phyloP scores from a whole-genome alignment of 352 stramenopile species.

The Globisporangium nagaii region DNA sequence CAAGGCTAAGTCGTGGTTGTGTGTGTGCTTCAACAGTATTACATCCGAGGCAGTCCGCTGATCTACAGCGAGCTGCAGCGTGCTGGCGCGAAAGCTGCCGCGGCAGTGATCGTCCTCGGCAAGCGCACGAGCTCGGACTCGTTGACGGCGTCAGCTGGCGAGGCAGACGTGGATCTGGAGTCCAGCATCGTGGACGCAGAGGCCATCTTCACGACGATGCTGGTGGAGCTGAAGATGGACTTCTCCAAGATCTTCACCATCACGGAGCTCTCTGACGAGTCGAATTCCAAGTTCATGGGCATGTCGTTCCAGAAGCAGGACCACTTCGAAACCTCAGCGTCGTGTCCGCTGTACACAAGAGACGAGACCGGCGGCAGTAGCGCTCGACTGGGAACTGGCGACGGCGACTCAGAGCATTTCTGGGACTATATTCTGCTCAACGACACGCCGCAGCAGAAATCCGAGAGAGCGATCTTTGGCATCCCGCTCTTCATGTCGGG shows the following conservation, averaged over 20 bases:
- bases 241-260: constrained; percentile 82
- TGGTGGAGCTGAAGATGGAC: constrained; percentile 86
- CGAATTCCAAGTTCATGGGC: constrained; percentile 85
- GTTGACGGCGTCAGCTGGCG: constrained; percentile 19
- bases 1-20: not conserved
- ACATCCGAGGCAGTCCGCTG: constrained; percentile 69
- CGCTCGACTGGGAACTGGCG: not conserved
- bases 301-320: constrained; percentile 67
- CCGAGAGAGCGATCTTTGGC: constrained; percentile 72
- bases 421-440: constrained; percentile 71
- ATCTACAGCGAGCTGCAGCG: constrained; percentile 77
- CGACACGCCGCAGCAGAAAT: constrained; percentile 51
- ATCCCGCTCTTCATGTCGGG: constrained; percentile 84
- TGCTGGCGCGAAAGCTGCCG: constrained; percentile 70
- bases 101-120: constrained; percentile 74
- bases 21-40: constrained; percentile 51
- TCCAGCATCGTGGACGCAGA: constrained; percentile 74
- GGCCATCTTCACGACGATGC: constrained; percentile 82
- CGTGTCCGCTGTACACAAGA: not conserved
- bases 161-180: constrained; percentile 56
- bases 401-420: constrained; percentile 29
- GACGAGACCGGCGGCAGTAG: not conserved
- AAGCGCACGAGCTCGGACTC: constrained; percentile 46
- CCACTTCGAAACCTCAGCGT: constrained; percentile 11
- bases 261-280: constrained; percentile 76